Conservation (phyloP, 345 rosid species). For the Kandelia obovata region DNA sequence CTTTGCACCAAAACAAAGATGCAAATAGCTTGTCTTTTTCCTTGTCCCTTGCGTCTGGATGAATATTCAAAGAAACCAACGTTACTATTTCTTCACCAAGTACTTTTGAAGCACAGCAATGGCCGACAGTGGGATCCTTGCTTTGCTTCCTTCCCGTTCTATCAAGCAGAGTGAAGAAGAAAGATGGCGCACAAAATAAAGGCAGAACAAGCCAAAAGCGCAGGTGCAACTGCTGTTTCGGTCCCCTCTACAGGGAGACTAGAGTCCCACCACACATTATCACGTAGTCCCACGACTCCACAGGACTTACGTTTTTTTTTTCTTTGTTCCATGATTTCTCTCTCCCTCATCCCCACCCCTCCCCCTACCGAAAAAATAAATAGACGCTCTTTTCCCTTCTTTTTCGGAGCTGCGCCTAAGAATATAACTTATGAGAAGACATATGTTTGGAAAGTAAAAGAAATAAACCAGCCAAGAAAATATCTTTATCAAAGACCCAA, state of each 20-base stretch:
- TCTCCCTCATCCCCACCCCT: no score
- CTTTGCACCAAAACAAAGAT: no score
- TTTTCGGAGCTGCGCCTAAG: no score
- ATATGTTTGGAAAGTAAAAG: neutral
- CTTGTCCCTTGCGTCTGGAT: neutral
- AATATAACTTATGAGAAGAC: neutral
- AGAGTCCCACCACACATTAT: conserved; percentile 2
- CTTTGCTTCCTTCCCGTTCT: neutral
- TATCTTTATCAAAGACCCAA: no score
- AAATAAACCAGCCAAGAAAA: no score
- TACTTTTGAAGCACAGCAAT: neutral
- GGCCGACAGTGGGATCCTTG: neutral
- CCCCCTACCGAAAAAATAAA: no score
- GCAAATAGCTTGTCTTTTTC: no score
- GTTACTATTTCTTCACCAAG: neutral
- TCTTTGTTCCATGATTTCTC: neutral
- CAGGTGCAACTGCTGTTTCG: neutral
- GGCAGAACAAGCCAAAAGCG: neutral
- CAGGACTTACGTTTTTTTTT: neutral
- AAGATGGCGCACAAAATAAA: neutral
- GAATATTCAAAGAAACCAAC: neutral
- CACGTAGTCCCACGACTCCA: neutral
- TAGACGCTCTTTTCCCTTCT: no score
- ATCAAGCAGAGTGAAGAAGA: neutral
- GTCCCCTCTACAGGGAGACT: neutral